Conservation (phyloP, 805 yeast species). For the Yamadazyma phyllophila region DNA sequence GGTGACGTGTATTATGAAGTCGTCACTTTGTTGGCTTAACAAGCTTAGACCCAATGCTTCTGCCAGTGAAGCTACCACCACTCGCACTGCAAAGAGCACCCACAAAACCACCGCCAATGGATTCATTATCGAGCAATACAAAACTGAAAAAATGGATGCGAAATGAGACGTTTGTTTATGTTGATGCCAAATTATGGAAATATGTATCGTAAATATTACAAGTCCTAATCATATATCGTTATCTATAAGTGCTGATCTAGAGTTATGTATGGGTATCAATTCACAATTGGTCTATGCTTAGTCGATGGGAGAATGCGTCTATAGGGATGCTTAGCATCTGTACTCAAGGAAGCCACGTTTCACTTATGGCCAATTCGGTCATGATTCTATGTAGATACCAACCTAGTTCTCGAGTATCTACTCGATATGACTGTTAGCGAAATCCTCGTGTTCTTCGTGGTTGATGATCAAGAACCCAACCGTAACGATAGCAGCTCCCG, state of each 20-base stretch:
- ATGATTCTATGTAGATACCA: too few relatives aligned
- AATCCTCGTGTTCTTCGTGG: constrained; percentile 69
- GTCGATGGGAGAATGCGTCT: too few relatives aligned
- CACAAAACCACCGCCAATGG: not conserved
- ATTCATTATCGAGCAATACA: not conserved
- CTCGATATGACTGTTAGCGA: constrained; percentile 15
- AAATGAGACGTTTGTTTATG: not conserved
- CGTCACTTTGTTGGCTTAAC: constrained; percentile 8
- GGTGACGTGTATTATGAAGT: constrained; percentile 43
- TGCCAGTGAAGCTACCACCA: not conserved
- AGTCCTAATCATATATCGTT: too few relatives aligned
- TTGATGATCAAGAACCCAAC: constrained; percentile 83
- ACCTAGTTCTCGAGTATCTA: too few relatives aligned
- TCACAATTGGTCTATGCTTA: too few relatives aligned
- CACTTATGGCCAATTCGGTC: too few relatives aligned
- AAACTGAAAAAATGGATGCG: constrained; percentile 4
- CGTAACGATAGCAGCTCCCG: constrained; percentile 81
- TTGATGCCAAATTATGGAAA: too few relatives aligned
- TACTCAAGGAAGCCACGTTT: too few relatives aligned
- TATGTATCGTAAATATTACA: too few relatives aligned
- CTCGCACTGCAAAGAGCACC: not conserved
- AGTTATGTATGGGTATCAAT: too few relatives aligned
- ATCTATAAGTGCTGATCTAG: too few relatives aligned
- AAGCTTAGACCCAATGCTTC: constrained; percentile 12
- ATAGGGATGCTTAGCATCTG: too few relatives aligned